A percentile compares a stretch with the other conserved stretches of the same genome.
Conservation (phyloP, 345 rosid species). For the Brassica napus region DNA sequence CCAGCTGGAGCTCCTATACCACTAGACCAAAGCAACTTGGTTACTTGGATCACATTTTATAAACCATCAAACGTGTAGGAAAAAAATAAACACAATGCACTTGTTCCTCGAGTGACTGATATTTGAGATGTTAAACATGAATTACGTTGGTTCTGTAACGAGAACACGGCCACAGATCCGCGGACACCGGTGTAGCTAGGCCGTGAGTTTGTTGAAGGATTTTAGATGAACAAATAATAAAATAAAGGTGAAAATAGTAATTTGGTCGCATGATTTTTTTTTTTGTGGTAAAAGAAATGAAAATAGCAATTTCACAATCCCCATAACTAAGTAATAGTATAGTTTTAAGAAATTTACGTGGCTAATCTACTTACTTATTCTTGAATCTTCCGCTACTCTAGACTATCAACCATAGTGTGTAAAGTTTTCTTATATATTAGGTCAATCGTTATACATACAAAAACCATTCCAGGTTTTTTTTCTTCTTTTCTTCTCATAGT, state of each 20-base stretch:
- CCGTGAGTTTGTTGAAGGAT: neutral
- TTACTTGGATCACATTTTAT: too few species aligned
- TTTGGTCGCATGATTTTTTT: neutral
- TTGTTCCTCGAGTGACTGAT: too few species aligned
- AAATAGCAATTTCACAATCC: neutral
- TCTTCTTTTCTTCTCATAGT: neutral
- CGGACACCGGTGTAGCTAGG: neutral
- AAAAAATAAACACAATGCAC: too few species aligned
- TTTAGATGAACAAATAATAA: neutral
- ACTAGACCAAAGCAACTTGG: too few species aligned
- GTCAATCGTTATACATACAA: neutral
- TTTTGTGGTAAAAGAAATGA: neutral
- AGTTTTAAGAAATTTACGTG: neutral
- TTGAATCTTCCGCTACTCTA: neutral
- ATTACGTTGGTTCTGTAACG: neutral
- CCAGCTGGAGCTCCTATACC: too few species aligned
- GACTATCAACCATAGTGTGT: neutral
- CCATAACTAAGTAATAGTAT: neutral
- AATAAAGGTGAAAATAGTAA: neutral
- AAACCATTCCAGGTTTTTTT: neutral
- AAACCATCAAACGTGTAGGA: too few species aligned
- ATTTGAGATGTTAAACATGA: too few species aligned
- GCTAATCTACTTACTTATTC: neutral
- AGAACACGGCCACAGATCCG: neutral
- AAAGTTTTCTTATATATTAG: neutral